Percentiles rank a stretch among this genome's conserved stretches.
Evolutionary conservation across 768 basidiomycete species (phyloP).

Genomic region (Agaricus sinodeliciosus): DNA sequence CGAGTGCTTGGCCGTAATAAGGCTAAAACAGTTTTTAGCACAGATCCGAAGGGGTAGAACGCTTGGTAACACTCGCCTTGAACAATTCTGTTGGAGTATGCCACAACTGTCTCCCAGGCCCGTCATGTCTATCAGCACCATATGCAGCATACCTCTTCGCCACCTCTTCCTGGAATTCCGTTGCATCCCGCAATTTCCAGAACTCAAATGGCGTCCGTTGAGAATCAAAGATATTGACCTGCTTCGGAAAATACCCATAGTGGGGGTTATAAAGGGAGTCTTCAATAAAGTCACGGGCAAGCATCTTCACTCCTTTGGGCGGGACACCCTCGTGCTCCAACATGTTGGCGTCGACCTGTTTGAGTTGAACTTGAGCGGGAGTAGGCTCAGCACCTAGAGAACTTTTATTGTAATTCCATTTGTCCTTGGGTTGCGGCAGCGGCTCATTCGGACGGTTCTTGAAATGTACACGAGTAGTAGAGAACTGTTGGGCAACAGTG

Average conservation of each 20-base stretch:
- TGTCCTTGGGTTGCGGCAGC: constrained; percentile 37
- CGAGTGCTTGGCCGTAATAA: constrained; percentile 89
- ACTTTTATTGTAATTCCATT: constrained; percentile 74
- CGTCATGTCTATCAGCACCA: constrained; percentile 51
- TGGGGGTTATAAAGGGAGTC: constrained; percentile 95
- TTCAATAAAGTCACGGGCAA: constrained; percentile 93
- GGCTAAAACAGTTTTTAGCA: constrained; percentile 50
- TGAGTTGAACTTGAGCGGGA: constrained; percentile 34
- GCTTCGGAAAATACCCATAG: constrained; percentile 95
- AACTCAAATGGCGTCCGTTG: constrained; percentile 64
- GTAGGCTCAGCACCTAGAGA: constrained; percentile 49
- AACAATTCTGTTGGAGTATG: constrained; percentile 98
- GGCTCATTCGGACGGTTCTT: constrained; percentile 4
- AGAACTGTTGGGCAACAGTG: neutral
- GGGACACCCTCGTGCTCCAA: constrained; percentile 51
- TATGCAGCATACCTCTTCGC: constrained; percentile 69
- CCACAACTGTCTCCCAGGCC: constrained; percentile 89
- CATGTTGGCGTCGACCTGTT: constrained; percentile 63
- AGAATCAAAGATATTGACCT: constrained; percentile 82
- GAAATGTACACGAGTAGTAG: neutral
- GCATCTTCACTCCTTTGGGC: constrained; percentile 84
- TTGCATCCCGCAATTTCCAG: constrained; percentile 50
- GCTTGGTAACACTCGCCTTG: constrained; percentile 53
- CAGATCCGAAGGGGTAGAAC: neutral
- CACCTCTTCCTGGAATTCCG: constrained; percentile 80